Conservation (phyloP, 208 protist genomes). For the Leishmania tarentolae region DNA sequence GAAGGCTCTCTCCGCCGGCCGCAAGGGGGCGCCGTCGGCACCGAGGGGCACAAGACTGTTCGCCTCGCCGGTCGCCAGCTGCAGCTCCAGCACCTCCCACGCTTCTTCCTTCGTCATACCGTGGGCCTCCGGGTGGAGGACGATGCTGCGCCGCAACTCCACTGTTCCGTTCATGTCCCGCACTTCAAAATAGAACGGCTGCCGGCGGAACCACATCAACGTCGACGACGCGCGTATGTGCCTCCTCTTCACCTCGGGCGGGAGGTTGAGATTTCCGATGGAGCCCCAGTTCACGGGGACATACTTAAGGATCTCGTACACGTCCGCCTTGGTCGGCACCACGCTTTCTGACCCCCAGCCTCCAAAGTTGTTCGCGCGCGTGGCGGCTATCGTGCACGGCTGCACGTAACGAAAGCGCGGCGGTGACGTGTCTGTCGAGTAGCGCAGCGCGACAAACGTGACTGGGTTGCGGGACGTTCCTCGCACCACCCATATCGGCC, state of each 20-base stretch:
- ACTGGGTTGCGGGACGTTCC: neutral
- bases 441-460: conserved; percentile 42
- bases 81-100: conserved; percentile 49
- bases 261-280: conserved; percentile 65
- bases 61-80: conserved; percentile 58
- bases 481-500: conserved; percentile 27
- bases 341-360: conserved; percentile 56
- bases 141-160: conserved; percentile 75
- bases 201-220: conserved; percentile 79
- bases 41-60: conserved; percentile 65
- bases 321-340: conserved; percentile 73
- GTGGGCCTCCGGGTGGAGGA: conserved; percentile 82
- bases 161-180: conserved; percentile 64
- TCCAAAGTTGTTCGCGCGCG: conserved; percentile 59
- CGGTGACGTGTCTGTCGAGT: conserved; percentile 29
- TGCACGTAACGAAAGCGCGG: conserved; percentile 52
- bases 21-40: conserved; percentile 39
- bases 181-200: conserved; percentile 89
- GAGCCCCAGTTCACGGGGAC: conserved; percentile 85
- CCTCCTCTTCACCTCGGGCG: conserved; percentile 44
- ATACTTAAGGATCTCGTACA: conserved; percentile 84
- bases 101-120: conserved; percentile 69
- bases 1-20: conserved; percentile 20
- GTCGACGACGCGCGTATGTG: conserved; percentile 68
- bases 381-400: conserved; percentile 30